These are phyloP conservation scores for Pythium pectinolyticum DNA, from an alignment of 352 stramenopile species.

Conservation along the genomic window DNA sequence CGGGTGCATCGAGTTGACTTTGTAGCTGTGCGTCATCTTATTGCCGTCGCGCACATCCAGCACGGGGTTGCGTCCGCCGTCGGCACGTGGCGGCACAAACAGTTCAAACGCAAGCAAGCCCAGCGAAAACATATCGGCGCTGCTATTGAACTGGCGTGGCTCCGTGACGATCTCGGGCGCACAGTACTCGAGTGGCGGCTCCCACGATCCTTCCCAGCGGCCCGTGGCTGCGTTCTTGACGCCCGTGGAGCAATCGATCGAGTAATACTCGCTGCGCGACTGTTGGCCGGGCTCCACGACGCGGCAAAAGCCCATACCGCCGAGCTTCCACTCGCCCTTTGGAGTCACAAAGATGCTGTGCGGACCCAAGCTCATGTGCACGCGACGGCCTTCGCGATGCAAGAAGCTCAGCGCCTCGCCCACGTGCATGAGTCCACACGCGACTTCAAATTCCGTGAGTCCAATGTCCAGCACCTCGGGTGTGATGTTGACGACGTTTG, in stretches of 20 bases:
- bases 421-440: constrained; percentile 86
- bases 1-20: constrained; percentile 86
- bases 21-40: constrained; percentile 88
- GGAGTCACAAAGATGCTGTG: constrained; percentile 91
- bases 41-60: constrained; percentile 85
- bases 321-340: constrained; percentile 91
- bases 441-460: constrained; percentile 86
- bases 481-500: constrained; percentile 82
- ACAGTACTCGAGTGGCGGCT: constrained; percentile 84
- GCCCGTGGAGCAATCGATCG: constrained; percentile 51
- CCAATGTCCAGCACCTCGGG: constrained; percentile 87
- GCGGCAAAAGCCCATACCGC: constrained; percentile 87
- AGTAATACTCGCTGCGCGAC: constrained; percentile 86
- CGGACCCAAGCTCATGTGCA: constrained; percentile 85
- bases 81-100: constrained; percentile 73
- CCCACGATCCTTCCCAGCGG: constrained; percentile 64
- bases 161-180: constrained; percentile 84
- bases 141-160: constrained; percentile 75
- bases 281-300: constrained; percentile 80
- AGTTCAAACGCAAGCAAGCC: constrained; percentile 84
- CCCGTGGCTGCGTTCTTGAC: constrained; percentile 54
- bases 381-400: constrained; percentile 84
- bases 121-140: constrained; percentile 87
- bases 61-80: constrained; percentile 79
- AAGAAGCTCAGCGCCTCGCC: constrained; percentile 90